These are phyloP conservation scores for Epichloe glyceriae DNA, from an alignment of 2,329 filamentous ascomycete genomes.

Conservation along the genomic window DNA sequence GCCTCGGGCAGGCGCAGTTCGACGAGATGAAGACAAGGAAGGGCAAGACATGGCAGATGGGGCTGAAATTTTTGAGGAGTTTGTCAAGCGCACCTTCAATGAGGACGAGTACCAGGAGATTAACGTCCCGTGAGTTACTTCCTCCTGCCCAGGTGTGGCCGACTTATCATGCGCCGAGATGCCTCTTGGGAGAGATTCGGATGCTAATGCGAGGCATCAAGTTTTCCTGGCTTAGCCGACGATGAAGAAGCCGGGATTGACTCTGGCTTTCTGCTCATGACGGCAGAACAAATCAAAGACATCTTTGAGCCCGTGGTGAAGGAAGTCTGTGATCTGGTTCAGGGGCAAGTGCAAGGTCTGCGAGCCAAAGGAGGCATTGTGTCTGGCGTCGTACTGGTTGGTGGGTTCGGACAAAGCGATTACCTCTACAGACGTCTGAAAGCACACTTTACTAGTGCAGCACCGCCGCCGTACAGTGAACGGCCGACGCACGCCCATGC, in stretches of 20 bases:
- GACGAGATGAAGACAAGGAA: constrained; percentile 68
- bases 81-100: constrained; percentile 74
- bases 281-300: constrained; percentile 52
- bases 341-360: constrained; percentile 53
- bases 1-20: constrained; percentile 55
- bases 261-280: constrained; percentile 64
- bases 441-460: constrained; percentile 48
- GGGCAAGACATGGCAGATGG: constrained; percentile 69
- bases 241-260: constrained; percentile 64
- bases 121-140: constrained; percentile 50
- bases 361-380: constrained; percentile 48
- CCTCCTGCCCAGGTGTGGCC: not conserved
- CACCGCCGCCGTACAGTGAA: constrained; percentile 53
- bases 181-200: not conserved
- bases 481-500: constrained; percentile 51
- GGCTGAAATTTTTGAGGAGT: constrained; percentile 72
- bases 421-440: constrained; percentile 63
- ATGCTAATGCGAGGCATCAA: constrained; percentile 13
- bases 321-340: constrained; percentile 54
- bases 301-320: constrained; percentile 67
- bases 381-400: constrained; percentile 67
- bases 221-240: constrained; percentile 61
- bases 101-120: constrained; percentile 66
- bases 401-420: constrained; percentile 69
- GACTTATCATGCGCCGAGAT: not conserved